These are phyloP conservation scores for Actinomucor elegans DNA, from an alignment of 371 early-diverging fungal genomes.

Conservation along the genomic window DNA sequence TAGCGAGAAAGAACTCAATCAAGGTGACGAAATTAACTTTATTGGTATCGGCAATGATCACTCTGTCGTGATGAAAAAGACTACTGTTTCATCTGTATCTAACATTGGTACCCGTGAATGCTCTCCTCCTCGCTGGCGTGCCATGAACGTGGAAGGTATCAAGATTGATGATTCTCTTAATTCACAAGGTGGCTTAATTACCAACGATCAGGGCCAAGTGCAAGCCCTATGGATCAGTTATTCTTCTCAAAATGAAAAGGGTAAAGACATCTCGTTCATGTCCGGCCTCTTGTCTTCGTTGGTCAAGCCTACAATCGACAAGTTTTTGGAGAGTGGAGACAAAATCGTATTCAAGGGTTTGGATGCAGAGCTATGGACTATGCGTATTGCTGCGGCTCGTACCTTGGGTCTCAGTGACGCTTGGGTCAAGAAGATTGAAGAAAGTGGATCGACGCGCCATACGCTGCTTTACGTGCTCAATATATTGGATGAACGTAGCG, in stretches of 20 bases:
- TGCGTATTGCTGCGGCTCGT: conserved; percentile 80
- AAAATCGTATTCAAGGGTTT: conserved; percentile 54
- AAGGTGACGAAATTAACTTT: conserved; percentile 62
- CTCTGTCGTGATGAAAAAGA: conserved; percentile 63
- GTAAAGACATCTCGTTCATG: conserved; percentile 61
- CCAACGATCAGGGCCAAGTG: conserved; percentile 67
- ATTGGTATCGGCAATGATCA: conserved; percentile 62
- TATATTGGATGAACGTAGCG: conserved; percentile 53
- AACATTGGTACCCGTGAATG: conserved; percentile 66
- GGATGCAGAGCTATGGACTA: conserved; percentile 79
- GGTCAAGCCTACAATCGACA: conserved; percentile 40
- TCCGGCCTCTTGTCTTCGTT: conserved; percentile 55
- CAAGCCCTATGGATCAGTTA: conserved; percentile 80
- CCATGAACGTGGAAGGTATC: conserved; percentile 78
- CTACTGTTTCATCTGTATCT: conserved; percentile 58
- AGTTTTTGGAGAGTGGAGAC: conserved; percentile 42
- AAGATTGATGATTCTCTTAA: conserved; percentile 61
- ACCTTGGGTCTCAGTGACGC: conserved; percentile 74
- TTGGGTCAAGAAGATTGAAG: conserved; percentile 71
- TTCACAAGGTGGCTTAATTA: conserved; percentile 72
- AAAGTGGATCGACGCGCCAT: conserved; percentile 60
- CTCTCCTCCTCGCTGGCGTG: conserved; percentile 68
- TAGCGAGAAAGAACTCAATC: conserved; percentile 56
- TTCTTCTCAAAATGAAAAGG: conserved; percentile 60
- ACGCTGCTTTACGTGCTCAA: conserved; percentile 73